Conservation (phyloP, 2,329 filamentous ascomycete genomes). For the Calonectria multiphialidica region DNA sequence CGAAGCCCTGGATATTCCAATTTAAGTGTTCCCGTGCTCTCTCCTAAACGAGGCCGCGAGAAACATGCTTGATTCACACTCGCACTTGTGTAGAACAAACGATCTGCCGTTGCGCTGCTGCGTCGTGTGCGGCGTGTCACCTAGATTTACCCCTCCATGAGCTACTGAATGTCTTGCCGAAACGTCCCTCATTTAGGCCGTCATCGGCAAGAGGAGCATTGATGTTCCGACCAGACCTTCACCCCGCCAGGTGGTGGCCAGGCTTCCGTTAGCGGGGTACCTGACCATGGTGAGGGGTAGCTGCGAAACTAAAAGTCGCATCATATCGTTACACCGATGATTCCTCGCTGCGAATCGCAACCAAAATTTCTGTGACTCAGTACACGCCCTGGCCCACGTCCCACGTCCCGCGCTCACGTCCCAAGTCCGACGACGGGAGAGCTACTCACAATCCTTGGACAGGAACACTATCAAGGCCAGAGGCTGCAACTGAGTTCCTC, state of each 20-base stretch:
- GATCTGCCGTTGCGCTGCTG: neutral
- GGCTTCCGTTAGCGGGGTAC: conserved; percentile 35
- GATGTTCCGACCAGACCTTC: conserved; percentile 43
- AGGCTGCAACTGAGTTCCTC: conserved; percentile 39
- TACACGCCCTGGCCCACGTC: conserved; percentile 35
- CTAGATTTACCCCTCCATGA: conserved; percentile 1
- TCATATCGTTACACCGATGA: conserved; percentile 11
- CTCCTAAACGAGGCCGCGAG: neutral
- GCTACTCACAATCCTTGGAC: conserved; percentile 33
- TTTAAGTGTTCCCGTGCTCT: neutral
- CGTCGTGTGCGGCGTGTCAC: neutral
- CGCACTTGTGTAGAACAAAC: neutral
- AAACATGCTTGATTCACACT: neutral
- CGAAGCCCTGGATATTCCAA: neutral
- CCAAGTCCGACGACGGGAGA: conserved; percentile 37
- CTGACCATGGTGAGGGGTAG: neutral
- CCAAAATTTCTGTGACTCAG: conserved; percentile 59
- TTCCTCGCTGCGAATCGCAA: conserved; percentile 28
- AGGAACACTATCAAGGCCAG: conserved; percentile 36
- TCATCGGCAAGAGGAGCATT: conserved; percentile 41
- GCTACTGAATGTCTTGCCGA: neutral
- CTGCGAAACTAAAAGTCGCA: neutral
- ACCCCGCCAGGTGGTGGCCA: conserved; percentile 42
- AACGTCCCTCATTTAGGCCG: neutral
- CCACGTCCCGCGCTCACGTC: conserved; percentile 29